Percentiles rank a stretch among this genome's conserved stretches.
Conservation (phyloP, 805 yeast species). For the Zygoascus flipseniorum region DNA sequence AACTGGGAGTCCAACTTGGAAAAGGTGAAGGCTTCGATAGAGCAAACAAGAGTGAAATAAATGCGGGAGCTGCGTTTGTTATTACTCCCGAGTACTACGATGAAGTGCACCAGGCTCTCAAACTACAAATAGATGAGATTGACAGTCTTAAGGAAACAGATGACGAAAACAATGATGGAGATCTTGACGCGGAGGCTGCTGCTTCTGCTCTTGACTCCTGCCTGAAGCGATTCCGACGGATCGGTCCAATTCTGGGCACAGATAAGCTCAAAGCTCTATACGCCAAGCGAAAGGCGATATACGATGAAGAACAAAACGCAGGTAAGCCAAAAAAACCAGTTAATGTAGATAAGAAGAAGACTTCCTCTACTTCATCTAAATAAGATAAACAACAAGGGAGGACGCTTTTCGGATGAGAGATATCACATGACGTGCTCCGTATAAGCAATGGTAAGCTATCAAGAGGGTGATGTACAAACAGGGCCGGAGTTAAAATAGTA, state of each 20-base stretch:
- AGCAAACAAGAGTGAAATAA: neutral
- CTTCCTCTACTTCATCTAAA: neutral
- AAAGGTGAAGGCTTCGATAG: conserved; percentile 69
- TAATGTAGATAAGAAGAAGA: neutral
- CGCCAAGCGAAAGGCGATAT: conserved; percentile 12
- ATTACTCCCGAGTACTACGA: conserved; percentile 7
- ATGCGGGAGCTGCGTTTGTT: neutral
- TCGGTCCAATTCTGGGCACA: conserved; percentile 23
- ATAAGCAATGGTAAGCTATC: too few species aligned
- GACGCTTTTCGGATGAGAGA: too few species aligned
- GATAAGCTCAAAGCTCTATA: conserved; percentile 17
- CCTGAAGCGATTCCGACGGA: conserved; percentile 20
- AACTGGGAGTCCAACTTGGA: conserved; percentile 54
- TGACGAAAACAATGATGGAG: conserved; percentile 4
- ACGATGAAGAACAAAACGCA: conserved; percentile 1
- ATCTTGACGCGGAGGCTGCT: conserved; percentile 5
- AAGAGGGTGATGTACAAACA: too few species aligned
- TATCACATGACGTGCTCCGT: too few species aligned
- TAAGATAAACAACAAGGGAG: too few species aligned
- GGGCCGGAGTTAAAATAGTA: too few species aligned
- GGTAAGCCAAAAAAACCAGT: neutral
- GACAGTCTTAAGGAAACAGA: neutral
- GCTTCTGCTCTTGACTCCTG: conserved; percentile 5
- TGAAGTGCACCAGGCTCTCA: conserved; percentile 7
- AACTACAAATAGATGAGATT: neutral